Evolutionary conservation across 768 basidiomycete species (phyloP).

Genomic region (Lentinula boryana): DNA sequence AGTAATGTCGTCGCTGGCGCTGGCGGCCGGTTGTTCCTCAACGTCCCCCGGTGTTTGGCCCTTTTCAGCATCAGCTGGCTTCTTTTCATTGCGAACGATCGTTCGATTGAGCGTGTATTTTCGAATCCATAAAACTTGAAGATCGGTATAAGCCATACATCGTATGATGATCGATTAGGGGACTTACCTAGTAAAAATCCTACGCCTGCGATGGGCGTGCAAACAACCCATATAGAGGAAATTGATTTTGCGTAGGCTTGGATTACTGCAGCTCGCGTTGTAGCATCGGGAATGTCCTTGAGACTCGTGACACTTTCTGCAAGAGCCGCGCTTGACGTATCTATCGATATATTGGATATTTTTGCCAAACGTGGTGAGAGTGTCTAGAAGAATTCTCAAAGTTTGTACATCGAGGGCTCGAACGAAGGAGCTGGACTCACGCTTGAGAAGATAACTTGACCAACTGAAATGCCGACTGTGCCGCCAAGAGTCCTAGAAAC

Average conservation of each 20-base stretch:
- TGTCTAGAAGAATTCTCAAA: background rate
- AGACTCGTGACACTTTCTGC: constrained; percentile 40
- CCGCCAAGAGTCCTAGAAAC: constrained; percentile 57
- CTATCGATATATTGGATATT: constrained; percentile 30
- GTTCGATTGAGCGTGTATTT: constrained; percentile 1
- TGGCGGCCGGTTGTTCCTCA: background rate
- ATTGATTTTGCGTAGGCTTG: constrained; percentile 63
- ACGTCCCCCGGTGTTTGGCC: background rate
- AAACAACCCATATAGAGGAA: constrained; percentile 58
- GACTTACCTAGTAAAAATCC: constrained; percentile 45
- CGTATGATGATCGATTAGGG: background rate
- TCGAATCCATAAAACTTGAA: background rate
- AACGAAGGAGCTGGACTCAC: background rate
- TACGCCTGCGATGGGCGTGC: constrained; percentile 49
- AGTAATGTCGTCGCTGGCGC: background rate
- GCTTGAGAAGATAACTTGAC: constrained; percentile 62
- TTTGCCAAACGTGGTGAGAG: constrained; percentile 23
- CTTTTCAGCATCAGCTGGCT: background rate
- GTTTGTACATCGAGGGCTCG: too few relatives aligned
- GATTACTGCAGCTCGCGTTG: constrained; percentile 40
- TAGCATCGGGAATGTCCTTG: constrained; percentile 40
- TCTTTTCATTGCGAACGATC: background rate
- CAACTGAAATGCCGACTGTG: constrained; percentile 70
- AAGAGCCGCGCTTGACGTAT: constrained; percentile 36
- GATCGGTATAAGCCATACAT: constrained; percentile 3